Percentiles rank a stretch among this genome's conserved stretches.
Evolutionary conservation across 1,284 basidiomycete genomes (phyloP).

Genomic region (Irpex lacteus): DNA sequence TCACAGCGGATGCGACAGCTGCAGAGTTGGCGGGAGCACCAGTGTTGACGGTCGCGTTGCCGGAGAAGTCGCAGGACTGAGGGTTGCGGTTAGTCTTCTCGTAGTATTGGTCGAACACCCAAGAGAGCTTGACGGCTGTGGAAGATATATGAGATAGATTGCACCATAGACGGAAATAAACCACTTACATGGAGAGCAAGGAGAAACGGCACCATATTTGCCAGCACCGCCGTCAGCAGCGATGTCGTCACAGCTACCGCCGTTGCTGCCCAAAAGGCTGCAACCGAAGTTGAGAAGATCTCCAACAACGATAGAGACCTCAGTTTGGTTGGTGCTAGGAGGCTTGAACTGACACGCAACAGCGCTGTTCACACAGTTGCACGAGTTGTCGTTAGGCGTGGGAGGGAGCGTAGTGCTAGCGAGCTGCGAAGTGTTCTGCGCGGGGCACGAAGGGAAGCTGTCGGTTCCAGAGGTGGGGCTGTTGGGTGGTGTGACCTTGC

Average conservation of each 20-base stretch:
- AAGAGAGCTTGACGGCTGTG: conserved; percentile 75
- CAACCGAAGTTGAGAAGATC: conserved; percentile 69
- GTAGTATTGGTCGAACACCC: conserved; percentile 81
- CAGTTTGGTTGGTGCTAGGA: conserved; percentile 50
- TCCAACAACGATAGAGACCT: conserved; percentile 59
- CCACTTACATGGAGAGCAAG: conserved; percentile 69
- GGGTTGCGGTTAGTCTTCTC: conserved; percentile 57
- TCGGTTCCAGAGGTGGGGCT: conserved; percentile 60
- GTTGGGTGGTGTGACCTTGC: conserved; percentile 57
- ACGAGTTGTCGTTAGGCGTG: conserved; percentile 80
- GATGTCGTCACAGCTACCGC: conserved; percentile 68
- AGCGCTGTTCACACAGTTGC: conserved; percentile 67
- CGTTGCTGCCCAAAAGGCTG: conserved; percentile 59
- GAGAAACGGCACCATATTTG: conserved; percentile 71
- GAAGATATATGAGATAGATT: conserved; percentile 14
- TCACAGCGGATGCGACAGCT: conserved; percentile 60
- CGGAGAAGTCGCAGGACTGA: conserved; percentile 71
- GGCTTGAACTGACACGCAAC: conserved; percentile 75
- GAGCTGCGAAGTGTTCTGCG: conserved; percentile 53
- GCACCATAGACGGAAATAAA: conserved; percentile 8
- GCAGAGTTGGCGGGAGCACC: conserved; percentile 49
- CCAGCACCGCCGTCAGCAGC: conserved; percentile 72
- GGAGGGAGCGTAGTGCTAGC: conserved; percentile 75
- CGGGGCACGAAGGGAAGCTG: conserved; percentile 65
- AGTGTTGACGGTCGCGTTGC: conserved; percentile 80